Percentiles rank a stretch among this genome's conserved stretches.
Evolutionary conservation across 192 early-diverging fungal genomes (phyloP).

Genomic region (Podila horticola): DNA sequence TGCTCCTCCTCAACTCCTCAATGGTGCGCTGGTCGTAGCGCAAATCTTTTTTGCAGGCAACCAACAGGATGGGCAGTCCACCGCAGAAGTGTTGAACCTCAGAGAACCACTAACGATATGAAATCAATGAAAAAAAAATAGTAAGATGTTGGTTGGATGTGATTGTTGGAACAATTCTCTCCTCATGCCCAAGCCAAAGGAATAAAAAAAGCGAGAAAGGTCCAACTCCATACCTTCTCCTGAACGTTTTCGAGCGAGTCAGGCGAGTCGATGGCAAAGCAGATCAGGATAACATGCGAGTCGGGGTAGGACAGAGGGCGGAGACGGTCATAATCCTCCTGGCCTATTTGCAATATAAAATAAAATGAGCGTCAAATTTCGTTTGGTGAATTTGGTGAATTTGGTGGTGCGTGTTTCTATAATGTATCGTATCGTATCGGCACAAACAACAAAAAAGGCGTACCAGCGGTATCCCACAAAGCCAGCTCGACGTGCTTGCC

Average conservation of each 20-base stretch:
- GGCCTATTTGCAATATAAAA: slow-evolving; percentile 60
- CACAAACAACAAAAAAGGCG: background rate
- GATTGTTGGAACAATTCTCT: too few species aligned
- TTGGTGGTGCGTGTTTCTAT: background rate
- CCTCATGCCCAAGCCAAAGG: too few species aligned
- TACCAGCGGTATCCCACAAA: slow-evolving; percentile 84
- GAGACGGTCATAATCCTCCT: slow-evolving; percentile 97
- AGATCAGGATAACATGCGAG: slow-evolving; percentile 93
- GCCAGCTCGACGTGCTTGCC: slow-evolving; percentile 75
- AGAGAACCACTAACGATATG: slow-evolving; percentile 80
- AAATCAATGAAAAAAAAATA: background rate
- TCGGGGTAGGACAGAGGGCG: slow-evolving; percentile 93
- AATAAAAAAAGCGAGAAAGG: background rate
- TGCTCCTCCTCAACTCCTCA: slow-evolving; percentile 77
- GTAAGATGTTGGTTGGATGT: background rate
- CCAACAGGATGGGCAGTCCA: slow-evolving; percentile 85
- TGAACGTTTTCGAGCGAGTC: slow-evolving; percentile 86
- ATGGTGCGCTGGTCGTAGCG: slow-evolving; percentile 83
- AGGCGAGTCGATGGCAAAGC: slow-evolving; percentile 88
- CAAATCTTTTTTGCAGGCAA: slow-evolving; percentile 92
- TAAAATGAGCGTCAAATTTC: background rate
- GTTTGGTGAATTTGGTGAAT: background rate
- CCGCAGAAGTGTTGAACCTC: slow-evolving; percentile 90
- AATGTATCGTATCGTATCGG: too few species aligned
- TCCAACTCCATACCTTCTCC: slow-evolving; percentile 60